Base-by-base conservation (phyloP, 2,329 filamentous ascomycete species). In the Penicillium sp. region DNA sequence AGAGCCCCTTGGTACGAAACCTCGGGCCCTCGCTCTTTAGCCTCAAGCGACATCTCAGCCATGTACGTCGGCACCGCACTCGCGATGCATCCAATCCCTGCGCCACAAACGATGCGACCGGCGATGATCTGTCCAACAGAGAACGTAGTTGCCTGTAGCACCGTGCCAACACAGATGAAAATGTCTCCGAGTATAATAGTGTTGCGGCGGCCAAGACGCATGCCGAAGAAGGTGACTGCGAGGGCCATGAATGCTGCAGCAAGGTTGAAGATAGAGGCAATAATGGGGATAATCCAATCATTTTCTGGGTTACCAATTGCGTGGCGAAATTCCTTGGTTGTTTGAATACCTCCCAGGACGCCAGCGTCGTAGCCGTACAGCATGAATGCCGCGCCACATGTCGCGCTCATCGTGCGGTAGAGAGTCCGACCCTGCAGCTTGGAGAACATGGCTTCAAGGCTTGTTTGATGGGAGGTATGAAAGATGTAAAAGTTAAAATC, bases 41-140 rank as follows among this genome's bases (percentile, higher is more conserved):
- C 67, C 11, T 66, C 60, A 13, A 67, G 62, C 30, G 67, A 62
- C 60, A 64, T 64, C 56, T 69, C 65, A 21, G 67, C 68, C 69
- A 72, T 70, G 57, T 75, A 75, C 13, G 70, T 74, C 3, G 73
- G 73, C 30, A 73, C 69, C 7, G 69, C 66, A 51, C 66, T 67
- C 4, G 71, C 68, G 44, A 74, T 75, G 54, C 70, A 72, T 56
- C 69, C 21, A 21, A 21, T 21, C 21, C 21, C 21, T 21, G 21
- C 21, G 21, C 21, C 61, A 51, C 57, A 61, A 19, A 73, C 62
- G 17, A 74, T 70, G 26, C 73, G 63, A 4, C 68, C 70, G 17
- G 70, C 69, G 50, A 74, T 70, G 9, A 75, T 73, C 38, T 74
- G 73, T 7, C 68, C 63, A 26, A 74, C 69, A 5, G 68, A 70